phyloP scores from a whole-genome alignment of 176 grass and related monocot species.

The Elaeis guineensis region DNA sequence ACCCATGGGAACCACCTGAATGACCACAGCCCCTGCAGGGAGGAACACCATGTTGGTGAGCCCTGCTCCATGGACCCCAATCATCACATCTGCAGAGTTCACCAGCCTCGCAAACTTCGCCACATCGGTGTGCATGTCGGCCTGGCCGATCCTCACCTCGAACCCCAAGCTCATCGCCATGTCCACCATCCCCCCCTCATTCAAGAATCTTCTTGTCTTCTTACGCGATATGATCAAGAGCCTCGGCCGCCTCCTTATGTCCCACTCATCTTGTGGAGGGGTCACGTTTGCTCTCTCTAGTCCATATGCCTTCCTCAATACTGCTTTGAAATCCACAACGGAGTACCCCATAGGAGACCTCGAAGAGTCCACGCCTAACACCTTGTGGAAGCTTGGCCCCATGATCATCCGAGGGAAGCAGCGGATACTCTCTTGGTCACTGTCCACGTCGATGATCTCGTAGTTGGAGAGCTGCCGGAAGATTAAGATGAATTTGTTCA shows the following conservation, averaged over 20 bases:
- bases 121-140: conserved; percentile 64
- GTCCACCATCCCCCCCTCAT: conserved; percentile 38
- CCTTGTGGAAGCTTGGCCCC: conserved; percentile 65
- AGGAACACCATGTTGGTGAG: conserved; percentile 85
- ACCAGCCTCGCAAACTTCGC: conserved; percentile 59
- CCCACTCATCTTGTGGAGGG: too few relatives aligned
- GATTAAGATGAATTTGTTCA: conserved; percentile 54
- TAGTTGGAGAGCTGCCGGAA: conserved; percentile 62
- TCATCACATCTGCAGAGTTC: conserved; percentile 59
- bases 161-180: conserved; percentile 57
- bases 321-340: conserved; percentile 51
- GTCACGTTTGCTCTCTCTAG: conserved; percentile 14
- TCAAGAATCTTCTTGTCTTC: conserved; percentile 53
- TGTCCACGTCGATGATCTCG: conserved; percentile 48
- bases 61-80: conserved; percentile 88
- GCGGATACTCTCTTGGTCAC: conserved; percentile 33
- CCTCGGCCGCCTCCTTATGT: conserved; percentile 16
- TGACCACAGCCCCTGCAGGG: conserved; percentile 54
- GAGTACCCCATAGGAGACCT: conserved; percentile 51
- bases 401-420: conserved; percentile 65
- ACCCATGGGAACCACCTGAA: conserved; percentile 62
- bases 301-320: conserved; percentile 40
- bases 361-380: conserved; percentile 67
- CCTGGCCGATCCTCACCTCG: conserved; percentile 71
- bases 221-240: conserved; percentile 83